phyloP scores from a whole-genome alignment of 306 rosid species.

The Rubus parviflorus region DNA sequence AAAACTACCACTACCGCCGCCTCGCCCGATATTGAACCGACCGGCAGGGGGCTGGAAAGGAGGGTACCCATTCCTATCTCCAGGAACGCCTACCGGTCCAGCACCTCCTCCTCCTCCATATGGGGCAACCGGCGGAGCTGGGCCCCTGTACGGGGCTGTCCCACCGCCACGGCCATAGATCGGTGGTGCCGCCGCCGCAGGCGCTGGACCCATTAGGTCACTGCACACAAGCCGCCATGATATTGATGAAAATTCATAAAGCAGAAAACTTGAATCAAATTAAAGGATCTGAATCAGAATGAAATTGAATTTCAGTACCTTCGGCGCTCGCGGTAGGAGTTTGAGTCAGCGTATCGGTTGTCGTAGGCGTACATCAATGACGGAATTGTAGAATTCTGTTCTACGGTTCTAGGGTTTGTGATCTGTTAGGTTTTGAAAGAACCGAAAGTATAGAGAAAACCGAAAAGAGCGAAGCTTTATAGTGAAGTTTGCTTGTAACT shows the following conservation, averaged over 20 bases:
- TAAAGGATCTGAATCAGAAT: not conserved
- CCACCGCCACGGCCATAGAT: constrained; percentile 56
- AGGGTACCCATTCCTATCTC: constrained; percentile 39
- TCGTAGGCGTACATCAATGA: constrained; percentile 55
- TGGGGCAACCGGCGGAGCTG: constrained; percentile 29
- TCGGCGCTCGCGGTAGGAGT: constrained; percentile 80
- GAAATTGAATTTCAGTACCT: constrained; percentile 38
- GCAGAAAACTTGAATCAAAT: not conserved
- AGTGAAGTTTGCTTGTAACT: not conserved
- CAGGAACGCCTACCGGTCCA: constrained; percentile 38
- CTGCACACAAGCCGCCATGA: constrained; percentile 30
- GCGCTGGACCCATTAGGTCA: constrained; percentile 56
- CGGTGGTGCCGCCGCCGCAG: constrained; percentile 32
- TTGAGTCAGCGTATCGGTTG: constrained; percentile 54
- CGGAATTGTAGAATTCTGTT: not conserved
- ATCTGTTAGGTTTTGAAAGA: constrained; percentile 7
- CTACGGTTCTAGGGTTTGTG: not conserved
- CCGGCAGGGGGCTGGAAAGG: constrained; percentile 70
- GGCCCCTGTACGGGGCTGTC: constrained; percentile 33
- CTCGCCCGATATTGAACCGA: constrained; percentile 61
- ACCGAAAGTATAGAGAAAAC: not conserved
- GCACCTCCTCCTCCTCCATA: constrained; percentile 39
- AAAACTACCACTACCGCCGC: constrained; percentile 28
- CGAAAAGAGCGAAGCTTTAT: not conserved
- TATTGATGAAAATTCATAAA: not conserved